Evolutionary conservation across 306 rosid species (phyloP).

Genomic region (Pyrus betulifolia): DNA sequence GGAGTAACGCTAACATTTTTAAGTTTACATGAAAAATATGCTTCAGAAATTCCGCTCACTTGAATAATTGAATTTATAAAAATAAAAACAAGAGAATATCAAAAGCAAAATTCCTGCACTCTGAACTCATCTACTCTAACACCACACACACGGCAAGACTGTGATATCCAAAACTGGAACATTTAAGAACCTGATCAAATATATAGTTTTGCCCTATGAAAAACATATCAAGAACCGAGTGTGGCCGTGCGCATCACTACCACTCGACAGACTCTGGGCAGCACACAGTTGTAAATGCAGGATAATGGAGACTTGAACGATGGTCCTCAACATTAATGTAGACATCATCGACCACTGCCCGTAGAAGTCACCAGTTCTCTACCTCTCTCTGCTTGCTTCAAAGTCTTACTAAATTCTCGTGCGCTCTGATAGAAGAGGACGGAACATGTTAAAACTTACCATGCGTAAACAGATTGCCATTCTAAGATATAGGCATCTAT

Average conservation of each 20-base stretch:
- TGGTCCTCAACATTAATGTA: conserved; percentile 14
- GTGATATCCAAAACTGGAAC: conserved; percentile 46
- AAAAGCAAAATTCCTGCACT: conserved; percentile 8
- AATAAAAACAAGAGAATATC: neutral
- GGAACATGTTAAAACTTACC: conserved; percentile 5
- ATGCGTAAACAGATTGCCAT: neutral
- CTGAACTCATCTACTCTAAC: conserved; percentile 13
- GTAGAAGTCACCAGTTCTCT: conserved; percentile 31
- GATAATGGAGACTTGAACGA: conserved; percentile 9
- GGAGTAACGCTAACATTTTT: too few relatives aligned
- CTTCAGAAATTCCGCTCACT: conserved; percentile 13
- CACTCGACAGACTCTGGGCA: conserved; percentile 37
- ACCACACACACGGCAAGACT: conserved; percentile 25
- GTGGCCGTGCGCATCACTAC: conserved; percentile 30
- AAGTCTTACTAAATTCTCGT: conserved; percentile 52
- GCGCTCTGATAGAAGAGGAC: conserved; percentile 48
- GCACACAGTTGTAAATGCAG: conserved; percentile 32
- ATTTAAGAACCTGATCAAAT: conserved; percentile 42
- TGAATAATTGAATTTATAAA: neutral
- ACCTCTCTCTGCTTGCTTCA: conserved; percentile 46
- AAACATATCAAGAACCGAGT: conserved; percentile 24
- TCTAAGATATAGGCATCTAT: neutral
- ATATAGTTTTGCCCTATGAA: conserved; percentile 27
- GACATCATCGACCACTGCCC: conserved; percentile 28
- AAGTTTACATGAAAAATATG: neutral